Base-by-base conservation (phyloP, 352 stramenopile species). In the Pythium myriotylum region DNA sequence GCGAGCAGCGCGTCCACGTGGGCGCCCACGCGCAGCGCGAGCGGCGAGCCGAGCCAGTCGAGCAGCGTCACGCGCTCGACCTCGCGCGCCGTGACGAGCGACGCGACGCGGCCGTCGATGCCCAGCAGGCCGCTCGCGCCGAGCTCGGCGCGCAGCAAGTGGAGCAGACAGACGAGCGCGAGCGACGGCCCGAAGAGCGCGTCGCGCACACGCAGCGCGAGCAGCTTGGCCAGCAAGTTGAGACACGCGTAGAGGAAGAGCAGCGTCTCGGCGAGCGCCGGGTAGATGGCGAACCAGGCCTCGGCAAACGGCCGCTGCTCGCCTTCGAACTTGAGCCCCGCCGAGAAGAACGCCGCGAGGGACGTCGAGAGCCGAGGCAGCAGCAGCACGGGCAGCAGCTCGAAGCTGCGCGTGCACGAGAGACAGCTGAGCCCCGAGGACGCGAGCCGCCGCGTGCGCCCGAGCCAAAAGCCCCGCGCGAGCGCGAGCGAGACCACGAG, bases 211-310 rank as follows among this genome's bases (percentile, higher is more conserved):
- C 73, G 73, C 0, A 64, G 65, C 12, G 73, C 60, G 19, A 65
- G 43, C 20, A 78, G 49, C 41, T 81, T 83, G 40, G 71, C 65
- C 47, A 81, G 55, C 41, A 84, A 24, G 17, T 72, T 80, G 17
- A 59, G 2, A 3, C 29, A 27, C 17, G 23, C 33, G 69, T 72
- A 85, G 42, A 68, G 72, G 4, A 85, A 52, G 1, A 84, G 59
- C 6, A 71, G 48, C 9, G 74, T 56, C 60, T 84, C 78, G 16
- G 48, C 53, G 22, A 86, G 62, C 1, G 60, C 58, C 1, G 72
- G 73, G 46, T 84, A 88, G 17, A 86, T 72, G 16, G 70, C 63
- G 46, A 76, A 83, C 76, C 76, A 84, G 4, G 68, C 66, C 22
- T 84, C 69, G 1, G 67, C 71, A n/a, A 88, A 64, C 19, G 61